Evolutionary conservation across 148 eudicot genomes (phyloP).

Genomic region (Arctostaphylos glauca): DNA sequence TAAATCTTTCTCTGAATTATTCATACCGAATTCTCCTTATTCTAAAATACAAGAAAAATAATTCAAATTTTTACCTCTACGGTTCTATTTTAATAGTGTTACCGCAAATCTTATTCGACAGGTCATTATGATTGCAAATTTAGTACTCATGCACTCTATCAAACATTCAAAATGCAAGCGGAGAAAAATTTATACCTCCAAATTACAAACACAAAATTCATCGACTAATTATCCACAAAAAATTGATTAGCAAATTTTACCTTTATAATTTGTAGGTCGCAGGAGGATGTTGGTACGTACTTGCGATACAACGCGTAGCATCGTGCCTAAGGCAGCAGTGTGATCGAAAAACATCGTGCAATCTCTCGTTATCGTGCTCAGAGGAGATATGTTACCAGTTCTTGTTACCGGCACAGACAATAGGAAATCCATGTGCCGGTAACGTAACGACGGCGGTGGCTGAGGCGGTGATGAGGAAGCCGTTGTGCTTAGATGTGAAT

Average conservation of each 20-base stretch:
- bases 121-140: too few species aligned
- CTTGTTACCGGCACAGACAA: constrained; percentile 22
- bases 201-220: neutral
- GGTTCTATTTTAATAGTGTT: too few species aligned
- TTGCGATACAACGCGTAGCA: constrained; percentile 78
- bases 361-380: constrained; percentile 60
- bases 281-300: constrained; percentile 96
- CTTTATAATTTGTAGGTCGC: constrained; percentile 48
- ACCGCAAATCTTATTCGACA: too few species aligned
- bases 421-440: constrained; percentile 40
- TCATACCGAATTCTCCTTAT: too few species aligned
- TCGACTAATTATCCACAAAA: neutral
- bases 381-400: constrained; percentile 61
- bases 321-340: constrained; percentile 76
- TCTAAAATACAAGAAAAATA: too few species aligned
- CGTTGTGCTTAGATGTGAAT: constrained; percentile 56
- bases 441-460: constrained; percentile 30
- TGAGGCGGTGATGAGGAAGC: constrained; percentile 17
- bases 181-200: neutral
- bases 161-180: too few species aligned
- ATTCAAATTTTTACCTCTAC: too few species aligned
- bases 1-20: too few species aligned
- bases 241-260: neutral
- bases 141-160: too few species aligned
- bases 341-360: constrained; percentile 30